These are phyloP conservation scores for Yarrowia sp. DNA, from an alignment of 805 yeast species.

Conservation along the genomic window DNA sequence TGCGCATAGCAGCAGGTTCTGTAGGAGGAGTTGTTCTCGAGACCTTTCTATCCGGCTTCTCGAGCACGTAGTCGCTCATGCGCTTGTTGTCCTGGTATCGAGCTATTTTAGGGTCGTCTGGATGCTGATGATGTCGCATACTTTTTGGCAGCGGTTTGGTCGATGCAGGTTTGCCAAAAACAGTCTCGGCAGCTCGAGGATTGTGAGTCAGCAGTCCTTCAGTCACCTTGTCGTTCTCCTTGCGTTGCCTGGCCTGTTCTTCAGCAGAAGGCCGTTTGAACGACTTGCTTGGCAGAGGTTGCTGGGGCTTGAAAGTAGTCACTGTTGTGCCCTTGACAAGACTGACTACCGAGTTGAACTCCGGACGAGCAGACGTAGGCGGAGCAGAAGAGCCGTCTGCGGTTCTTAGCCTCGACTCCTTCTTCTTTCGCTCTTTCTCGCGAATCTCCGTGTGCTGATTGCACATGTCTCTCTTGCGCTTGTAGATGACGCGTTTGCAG, in stretches of 20 bases:
- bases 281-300: neutral
- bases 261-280: neutral
- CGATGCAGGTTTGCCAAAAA: neutral
- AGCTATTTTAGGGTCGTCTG: neutral
- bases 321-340: neutral
- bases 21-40: neutral
- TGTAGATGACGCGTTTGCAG: neutral
- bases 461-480: neutral
- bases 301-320: neutral
- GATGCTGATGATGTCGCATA: neutral
- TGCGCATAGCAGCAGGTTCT: neutral
- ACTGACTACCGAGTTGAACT: constrained; percentile 5
- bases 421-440: neutral
- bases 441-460: neutral
- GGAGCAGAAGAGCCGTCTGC: neutral
- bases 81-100: neutral
- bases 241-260: neutral
- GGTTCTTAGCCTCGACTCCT: neutral
- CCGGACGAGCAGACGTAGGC: neutral
- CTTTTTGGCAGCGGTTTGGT: neutral
- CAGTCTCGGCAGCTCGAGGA: neutral
- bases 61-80: neutral
- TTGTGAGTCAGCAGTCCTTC: neutral
- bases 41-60: neutral
- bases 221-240: neutral